Evolutionary conservation across 495 filamentous ascomycete genomes (phyloP), one percentile per base, ranked within the genome.

Genomic region (Hypoxylon rickii): DNA sequence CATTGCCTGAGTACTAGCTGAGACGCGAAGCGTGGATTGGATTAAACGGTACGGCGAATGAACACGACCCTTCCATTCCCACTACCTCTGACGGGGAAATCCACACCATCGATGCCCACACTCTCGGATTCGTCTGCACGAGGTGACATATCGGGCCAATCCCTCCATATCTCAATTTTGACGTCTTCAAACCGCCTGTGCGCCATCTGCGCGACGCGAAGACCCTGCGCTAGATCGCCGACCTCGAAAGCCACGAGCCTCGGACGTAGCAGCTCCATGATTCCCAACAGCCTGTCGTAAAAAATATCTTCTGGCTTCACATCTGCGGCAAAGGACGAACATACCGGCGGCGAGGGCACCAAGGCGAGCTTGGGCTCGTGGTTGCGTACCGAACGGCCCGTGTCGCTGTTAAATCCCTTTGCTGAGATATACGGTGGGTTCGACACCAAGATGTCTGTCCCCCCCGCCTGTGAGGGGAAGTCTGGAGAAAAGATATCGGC

Each of bases 351-450:
- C 0, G 19, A 42, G 1, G 79, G 92, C 0, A 97, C 88, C 5
- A 97, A 72, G 3, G 94, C 94, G 4, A 85, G 61, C 48, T 73
- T 79, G 0, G 94, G 94, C 71, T 98, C 94, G 66, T 81, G 89
- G 15, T 81, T 82, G 3, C 92, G 78, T 19, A 97, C 94, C 19
- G 85, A 89, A 38, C 87, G 82, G 0, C 78, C 73, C 0, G 88
- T 91, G 33, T 64, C 45, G 32, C 19, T 41, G 0, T 76, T 81
- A 58, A 88, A 95, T 1, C 76, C 74, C 0, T 44, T 13, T 0
- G 68, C 65, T 8, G 92, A 93, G 40, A 98, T 87, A 69, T 98
- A 97, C 0, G 94, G 94, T 8, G 94, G 94, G 70, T 98, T 98
- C 3, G 87, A 84, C 24, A 91, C 82, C 0, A 98, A 67, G n/a